Conservation (phyloP, 129 eudicot genomes). For the Pseudognaphalium luteoalbum region DNA sequence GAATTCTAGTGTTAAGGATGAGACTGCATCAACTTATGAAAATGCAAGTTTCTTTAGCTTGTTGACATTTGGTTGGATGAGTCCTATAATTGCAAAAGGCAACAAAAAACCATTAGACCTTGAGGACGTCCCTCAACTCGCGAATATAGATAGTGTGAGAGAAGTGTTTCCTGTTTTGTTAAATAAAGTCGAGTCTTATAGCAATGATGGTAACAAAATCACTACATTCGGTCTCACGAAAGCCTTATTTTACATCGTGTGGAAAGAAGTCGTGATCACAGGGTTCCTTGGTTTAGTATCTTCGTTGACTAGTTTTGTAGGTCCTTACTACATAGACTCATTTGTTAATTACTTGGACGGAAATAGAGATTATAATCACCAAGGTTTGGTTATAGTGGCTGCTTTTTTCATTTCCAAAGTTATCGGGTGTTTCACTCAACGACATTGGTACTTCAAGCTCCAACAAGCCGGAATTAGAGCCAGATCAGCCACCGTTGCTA, state of each 20-base stretch:
- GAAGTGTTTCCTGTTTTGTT: conserved; percentile 52
- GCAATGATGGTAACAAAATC: conserved; percentile 28
- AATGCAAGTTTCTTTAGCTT: conserved; percentile 56
- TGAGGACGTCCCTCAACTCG: conserved; percentile 85
- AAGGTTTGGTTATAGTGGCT: conserved; percentile 66
- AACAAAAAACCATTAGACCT: conserved; percentile 67
- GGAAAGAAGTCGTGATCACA: conserved; percentile 66
- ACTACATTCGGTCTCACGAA: conserved; percentile 71
- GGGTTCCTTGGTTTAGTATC: conserved; percentile 44
- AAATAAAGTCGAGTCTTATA: conserved; percentile 43
- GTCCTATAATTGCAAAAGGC: conserved; percentile 60
- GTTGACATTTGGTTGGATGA: conserved; percentile 76
- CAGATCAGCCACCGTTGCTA: conserved; percentile 64
- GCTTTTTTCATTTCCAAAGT: conserved; percentile 64
- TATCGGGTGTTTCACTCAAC: conserved; percentile 62
- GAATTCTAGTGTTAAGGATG: conserved; percentile 51
- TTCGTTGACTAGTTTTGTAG: conserved; percentile 65
- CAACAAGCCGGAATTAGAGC: conserved; percentile 71
- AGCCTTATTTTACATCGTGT: conserved; percentile 53
- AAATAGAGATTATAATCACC: conserved; percentile 37
- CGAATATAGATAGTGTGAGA: conserved; percentile 50
- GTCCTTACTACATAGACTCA: conserved; percentile 78
- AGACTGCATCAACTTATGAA: conserved; percentile 53
- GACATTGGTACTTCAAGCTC: conserved; percentile 79
- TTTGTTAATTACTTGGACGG: conserved; percentile 85